Percentiles rank a stretch among this genome's conserved stretches.
phyloP scores from a whole-genome alignment of 1,284 basidiomycete genomes.

The Bothia castanella region DNA sequence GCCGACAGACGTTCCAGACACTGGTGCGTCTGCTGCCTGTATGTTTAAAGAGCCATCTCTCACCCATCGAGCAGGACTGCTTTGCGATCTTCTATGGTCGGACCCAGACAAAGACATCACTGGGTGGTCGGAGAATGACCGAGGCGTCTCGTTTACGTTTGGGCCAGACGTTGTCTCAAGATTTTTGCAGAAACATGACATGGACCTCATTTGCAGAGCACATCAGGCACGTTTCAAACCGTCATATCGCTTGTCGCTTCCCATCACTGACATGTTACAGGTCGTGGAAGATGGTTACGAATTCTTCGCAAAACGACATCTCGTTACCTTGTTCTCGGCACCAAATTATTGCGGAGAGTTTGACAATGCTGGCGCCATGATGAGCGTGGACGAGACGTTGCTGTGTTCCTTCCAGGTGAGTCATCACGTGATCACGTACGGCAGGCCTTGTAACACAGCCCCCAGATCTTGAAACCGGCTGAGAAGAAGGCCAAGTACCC shows the following conservation, averaged over 20 bases:
- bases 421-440: conserved; percentile 21
- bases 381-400: conserved; percentile 98
- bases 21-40: conserved; percentile 55
- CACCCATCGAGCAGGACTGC: conserved; percentile 54
- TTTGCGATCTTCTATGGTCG: conserved; percentile 98
- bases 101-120: conserved; percentile 99
- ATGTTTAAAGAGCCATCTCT: conserved; percentile 12
- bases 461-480: conserved; percentile 93
- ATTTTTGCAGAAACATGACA: conserved; percentile 99
- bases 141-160: conserved; percentile 98
- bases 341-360: conserved; percentile 99
- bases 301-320: conserved; percentile 96
- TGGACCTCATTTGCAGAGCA: conserved; percentile 98
- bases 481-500: conserved; percentile 98
- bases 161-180: conserved; percentile 96
- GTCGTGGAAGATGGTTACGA: conserved; percentile 99
- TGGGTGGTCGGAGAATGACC: conserved; percentile 98
- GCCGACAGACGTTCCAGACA: conserved; percentile 98
- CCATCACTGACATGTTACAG: conserved; percentile 35
- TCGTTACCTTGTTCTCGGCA: conserved; percentile 96
- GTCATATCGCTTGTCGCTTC: conserved; percentile 5
- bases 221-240: conserved; percentile 69
- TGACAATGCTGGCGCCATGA: conserved; percentile 99
- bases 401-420: conserved; percentile 96
- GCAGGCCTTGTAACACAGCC: conserved; percentile 1